These are phyloP conservation scores for Penicillium diatomitis DNA, from an alignment of 495 filamentous ascomycete genomes.

Conservation along the genomic window DNA sequence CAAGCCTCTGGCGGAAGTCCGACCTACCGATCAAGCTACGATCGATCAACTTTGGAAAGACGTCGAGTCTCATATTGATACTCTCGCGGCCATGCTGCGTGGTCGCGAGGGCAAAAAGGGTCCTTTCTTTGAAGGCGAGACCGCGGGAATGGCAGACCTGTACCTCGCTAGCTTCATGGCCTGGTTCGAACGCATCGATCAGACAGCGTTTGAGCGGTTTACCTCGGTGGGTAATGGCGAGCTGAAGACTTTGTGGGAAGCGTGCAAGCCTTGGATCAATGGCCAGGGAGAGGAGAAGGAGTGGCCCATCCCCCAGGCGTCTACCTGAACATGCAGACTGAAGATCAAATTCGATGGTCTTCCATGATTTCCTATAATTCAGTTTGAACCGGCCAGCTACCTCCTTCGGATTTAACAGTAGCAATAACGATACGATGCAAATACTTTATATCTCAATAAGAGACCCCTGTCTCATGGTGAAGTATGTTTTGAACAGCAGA, in stretches of 20 bases:
- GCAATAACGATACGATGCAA: too few relatives aligned
- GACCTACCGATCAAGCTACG: constrained; percentile 10
- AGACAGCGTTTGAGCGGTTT: constrained; percentile 12
- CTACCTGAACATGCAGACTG: neutral
- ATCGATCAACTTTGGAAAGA: constrained; percentile 9
- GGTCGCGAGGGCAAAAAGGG: constrained; percentile 23
- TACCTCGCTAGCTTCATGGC: constrained; percentile 10
- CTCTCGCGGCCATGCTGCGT: constrained; percentile 14
- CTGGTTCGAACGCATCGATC: constrained; percentile 16
- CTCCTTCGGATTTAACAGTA: too few relatives aligned
- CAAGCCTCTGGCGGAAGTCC: constrained; percentile 23
- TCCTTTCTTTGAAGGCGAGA: constrained; percentile 24
- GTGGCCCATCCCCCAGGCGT: constrained; percentile 14
- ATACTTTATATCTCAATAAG: too few relatives aligned
- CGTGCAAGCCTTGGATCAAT: constrained; percentile 22
- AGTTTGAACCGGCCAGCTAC: too few relatives aligned
- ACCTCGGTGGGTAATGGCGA: constrained; percentile 16
- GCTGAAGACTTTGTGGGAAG: constrained; percentile 15
- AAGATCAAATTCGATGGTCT: too few relatives aligned
- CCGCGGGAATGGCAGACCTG: constrained; percentile 20
- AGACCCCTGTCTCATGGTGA: too few relatives aligned
- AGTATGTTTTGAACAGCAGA: neutral
- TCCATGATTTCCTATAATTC: too few relatives aligned
- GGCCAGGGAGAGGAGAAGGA: constrained; percentile 27
- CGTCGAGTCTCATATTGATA: constrained; percentile 7